These are phyloP conservation scores for Phytopythium delawarense DNA, from an alignment of 352 stramenopile genomes.

Conservation along the genomic window DNA sequence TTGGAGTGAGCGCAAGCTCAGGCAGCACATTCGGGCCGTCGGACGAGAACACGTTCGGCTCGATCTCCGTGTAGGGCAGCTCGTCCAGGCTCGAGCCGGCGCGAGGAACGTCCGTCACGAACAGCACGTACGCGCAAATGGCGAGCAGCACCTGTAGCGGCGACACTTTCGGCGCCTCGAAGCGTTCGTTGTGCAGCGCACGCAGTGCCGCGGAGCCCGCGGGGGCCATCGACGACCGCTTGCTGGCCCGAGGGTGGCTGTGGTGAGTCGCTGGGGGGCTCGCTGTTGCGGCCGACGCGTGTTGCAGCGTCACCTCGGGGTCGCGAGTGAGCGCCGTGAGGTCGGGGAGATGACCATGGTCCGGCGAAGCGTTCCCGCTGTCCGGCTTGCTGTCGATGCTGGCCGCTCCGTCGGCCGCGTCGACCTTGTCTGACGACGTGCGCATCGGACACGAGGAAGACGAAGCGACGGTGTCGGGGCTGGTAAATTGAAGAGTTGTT, in stretches of 20 bases:
- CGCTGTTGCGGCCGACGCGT: background rate
- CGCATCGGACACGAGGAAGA: background rate
- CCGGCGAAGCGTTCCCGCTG: background rate
- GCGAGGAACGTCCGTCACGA: conserved; percentile 40
- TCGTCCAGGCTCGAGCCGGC: conserved; percentile 29
- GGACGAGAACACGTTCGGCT: conserved; percentile 49
- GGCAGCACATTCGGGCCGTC: conserved; percentile 34
- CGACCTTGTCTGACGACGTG: background rate
- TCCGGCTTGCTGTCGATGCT: background rate
- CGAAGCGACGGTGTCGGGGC: background rate
- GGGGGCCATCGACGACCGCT: background rate
- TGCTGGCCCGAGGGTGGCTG: background rate
- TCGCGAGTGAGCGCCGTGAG: conserved; percentile 6
- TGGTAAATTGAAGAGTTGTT: no score
- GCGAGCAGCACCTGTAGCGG: conserved; percentile 26
- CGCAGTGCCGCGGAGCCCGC: background rate
- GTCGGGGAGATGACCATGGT: background rate
- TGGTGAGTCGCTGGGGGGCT: background rate
- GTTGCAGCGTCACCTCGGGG: conserved; percentile 4
- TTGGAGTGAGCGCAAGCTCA: conserved; percentile 16
- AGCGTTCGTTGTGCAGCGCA: conserved; percentile 4
- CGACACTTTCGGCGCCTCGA: conserved; percentile 4
- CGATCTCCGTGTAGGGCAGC: conserved; percentile 38
- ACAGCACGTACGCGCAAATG: conserved; percentile 40
- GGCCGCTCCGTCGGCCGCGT: background rate